Base-by-base conservation (phyloP, 768 basidiomycete genomes). In the Austroboletus festivus region DNA sequence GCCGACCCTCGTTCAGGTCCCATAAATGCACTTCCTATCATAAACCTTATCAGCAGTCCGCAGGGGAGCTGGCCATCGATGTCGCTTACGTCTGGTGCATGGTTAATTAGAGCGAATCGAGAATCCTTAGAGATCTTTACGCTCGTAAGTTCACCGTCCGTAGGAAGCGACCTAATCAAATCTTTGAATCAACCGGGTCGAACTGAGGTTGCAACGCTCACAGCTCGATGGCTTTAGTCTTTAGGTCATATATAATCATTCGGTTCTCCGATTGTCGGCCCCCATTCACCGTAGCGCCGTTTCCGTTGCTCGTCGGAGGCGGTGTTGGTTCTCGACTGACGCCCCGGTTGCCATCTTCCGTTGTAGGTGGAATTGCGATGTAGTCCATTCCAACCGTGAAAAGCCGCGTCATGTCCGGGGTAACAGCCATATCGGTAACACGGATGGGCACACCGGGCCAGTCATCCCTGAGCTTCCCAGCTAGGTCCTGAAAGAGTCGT, bases 41-140 rank as follows among this genome's bases (percentile, higher is more conserved):
- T 50, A 54, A 11, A 35, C 10, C 39, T 26, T 37, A 13, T 61
- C 44, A 61, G 26, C 46, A 34, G 37, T 31, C 43, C 47, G 31
- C 12, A 28, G 19, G 13, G 23, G 19, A 33, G 15, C n/a, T 13
- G 38, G 12, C 47, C 18, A 8, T 8, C 7, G 24, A 42, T 43
- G 38, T 49, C 49, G 67, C 83, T 78, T 65, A 91, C 92, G 69
- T 93, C 85, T 6, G 91, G 91, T 33, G 89, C 79, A 61, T 89
- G 87, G 62, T 86, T 95, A 52, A 97, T 79, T 45, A 98, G 73
- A 3, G 90, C 90, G 60, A 82, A 90, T 53, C 82, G 85, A 26
- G 92, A 95, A 69, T 97, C 86, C 46, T 78, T 74, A 15, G 93
- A 91, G 30, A 94, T 75, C 65, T 84, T 86, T 57, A 96, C 83